phyloP scores from a whole-genome alignment of 2,329 filamentous ascomycete genomes.

The Stylonectria norvegica region DNA sequence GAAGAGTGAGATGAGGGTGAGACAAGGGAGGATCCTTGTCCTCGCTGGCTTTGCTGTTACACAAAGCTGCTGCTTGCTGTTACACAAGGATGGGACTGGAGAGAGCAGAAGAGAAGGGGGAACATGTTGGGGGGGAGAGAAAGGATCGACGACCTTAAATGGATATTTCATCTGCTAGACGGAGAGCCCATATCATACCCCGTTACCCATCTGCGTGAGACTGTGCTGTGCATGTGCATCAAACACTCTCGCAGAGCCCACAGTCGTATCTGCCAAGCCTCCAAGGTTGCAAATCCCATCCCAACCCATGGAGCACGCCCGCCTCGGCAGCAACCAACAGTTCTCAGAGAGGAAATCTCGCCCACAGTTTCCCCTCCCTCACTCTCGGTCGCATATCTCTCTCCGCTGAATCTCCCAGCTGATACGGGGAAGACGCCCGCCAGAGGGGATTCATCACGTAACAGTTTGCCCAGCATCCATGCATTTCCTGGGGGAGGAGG shows the following conservation, averaged over 20 bases:
- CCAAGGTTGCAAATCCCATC: too few species aligned
- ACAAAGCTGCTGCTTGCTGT: background rate
- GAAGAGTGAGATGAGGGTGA: conserved; percentile 2
- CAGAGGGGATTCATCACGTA: conserved; percentile 21
- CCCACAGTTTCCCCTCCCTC: too few species aligned
- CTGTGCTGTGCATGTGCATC: too few species aligned
- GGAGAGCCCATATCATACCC: conserved; percentile 2
- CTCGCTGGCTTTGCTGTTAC: too few species aligned
- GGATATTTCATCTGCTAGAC: background rate
- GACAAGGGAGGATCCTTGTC: too few species aligned
- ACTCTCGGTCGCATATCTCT: conserved; percentile 13
- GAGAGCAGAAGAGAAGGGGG: background rate
- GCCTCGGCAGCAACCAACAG: too few species aligned
- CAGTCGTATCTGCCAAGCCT: too few species aligned
- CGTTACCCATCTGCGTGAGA: too few species aligned
- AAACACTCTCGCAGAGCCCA: too few species aligned
- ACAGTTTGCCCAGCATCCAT: conserved; percentile 9
- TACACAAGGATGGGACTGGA: background rate
- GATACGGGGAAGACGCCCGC: conserved; percentile 7
- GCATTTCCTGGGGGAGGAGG: conserved; percentile 8
- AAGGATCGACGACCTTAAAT: conserved; percentile 10
- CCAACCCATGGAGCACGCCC: too few species aligned
- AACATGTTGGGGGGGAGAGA: background rate
- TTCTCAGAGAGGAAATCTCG: too few species aligned
- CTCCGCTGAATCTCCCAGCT: conserved; percentile 6